Evolutionary conservation across 2,329 filamentous ascomycete species (phyloP).

Genomic region (Scedosporium minutisporum): DNA sequence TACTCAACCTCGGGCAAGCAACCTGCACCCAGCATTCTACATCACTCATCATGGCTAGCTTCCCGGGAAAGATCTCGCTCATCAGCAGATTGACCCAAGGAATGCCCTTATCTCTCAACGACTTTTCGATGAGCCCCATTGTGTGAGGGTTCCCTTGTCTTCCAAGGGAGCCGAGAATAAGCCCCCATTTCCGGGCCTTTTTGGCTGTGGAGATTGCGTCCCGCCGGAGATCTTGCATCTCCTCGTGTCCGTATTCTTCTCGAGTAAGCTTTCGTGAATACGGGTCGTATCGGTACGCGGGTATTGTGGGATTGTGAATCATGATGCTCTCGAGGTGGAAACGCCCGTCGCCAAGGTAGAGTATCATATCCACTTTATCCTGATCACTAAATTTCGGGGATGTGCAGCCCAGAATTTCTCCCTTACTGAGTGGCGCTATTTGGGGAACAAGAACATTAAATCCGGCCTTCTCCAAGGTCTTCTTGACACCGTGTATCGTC

Average conservation of each 20-base stretch:
- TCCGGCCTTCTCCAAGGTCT: conserved; percentile 70
- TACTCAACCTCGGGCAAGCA: conserved; percentile 90
- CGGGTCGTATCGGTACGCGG: conserved; percentile 93
- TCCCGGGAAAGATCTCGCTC: conserved; percentile 93
- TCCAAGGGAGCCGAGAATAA: conserved; percentile 86
- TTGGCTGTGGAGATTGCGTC: conserved; percentile 69
- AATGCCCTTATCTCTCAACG: conserved; percentile 61
- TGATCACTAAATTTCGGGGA: conserved; percentile 59
- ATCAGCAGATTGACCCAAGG: conserved; percentile 78
- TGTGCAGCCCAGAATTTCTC: conserved; percentile 95
- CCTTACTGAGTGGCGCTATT: conserved; percentile 84
- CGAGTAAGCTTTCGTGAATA: conserved; percentile 87
- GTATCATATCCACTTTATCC: conserved; percentile 60
- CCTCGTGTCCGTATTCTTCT: conserved; percentile 84
- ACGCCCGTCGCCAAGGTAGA: conserved; percentile 85
- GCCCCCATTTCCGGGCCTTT: conserved; percentile 77
- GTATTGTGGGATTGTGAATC: conserved; percentile 90
- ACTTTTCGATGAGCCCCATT: conserved; percentile 73
- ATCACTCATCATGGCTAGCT: conserved; percentile 84
- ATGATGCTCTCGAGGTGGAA: conserved; percentile 98
- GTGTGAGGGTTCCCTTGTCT: conserved; percentile 94
- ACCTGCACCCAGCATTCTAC: conserved; percentile 99
- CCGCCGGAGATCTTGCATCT: conserved; percentile 74
- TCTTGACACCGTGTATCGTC: conserved; percentile 78
- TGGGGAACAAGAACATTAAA: conserved; percentile 84